These are phyloP conservation scores for Termitomyces sp. DNA, from an alignment of 768 basidiomycete species.

Conservation along the genomic window DNA sequence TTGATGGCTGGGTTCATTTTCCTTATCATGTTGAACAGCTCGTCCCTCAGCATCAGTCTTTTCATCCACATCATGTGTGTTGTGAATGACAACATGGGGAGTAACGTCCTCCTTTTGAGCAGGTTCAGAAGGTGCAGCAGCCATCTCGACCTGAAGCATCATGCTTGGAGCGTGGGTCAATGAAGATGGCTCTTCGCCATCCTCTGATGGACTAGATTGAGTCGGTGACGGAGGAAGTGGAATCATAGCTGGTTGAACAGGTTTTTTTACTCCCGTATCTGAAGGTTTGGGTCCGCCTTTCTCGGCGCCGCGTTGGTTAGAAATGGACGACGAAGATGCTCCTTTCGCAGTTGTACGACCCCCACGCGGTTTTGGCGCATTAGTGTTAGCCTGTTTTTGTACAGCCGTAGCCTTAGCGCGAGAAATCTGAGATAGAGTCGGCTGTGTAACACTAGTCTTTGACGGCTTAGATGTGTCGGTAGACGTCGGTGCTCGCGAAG, in stretches of 20 bases:
- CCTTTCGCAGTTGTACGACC: constrained; percentile 9
- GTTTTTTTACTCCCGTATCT: constrained; percentile 12
- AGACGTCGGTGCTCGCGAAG: not conserved
- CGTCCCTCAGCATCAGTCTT: not conserved
- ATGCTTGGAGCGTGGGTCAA: not conserved
- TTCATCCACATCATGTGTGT: not conserved
- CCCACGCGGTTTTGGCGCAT: constrained; percentile 13
- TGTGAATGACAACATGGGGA: not conserved
- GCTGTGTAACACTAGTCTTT: constrained; percentile 23
- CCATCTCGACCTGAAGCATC: not conserved
- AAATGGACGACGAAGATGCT: not conserved
- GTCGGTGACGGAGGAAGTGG: constrained; percentile 38
- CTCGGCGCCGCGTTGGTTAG: not conserved
- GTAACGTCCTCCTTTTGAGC: not conserved
- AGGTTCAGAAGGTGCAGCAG: not conserved
- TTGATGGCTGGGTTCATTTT: not conserved
- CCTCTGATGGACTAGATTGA: constrained; percentile 1
- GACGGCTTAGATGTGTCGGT: constrained; percentile 5
- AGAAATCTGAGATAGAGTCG: constrained; percentile 29
- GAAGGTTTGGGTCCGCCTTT: constrained; percentile 5
- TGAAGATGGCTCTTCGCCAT: not conserved
- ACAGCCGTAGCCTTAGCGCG: constrained; percentile 22
- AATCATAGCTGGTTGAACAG: constrained; percentile 30
- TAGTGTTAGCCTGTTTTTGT: constrained; percentile 5
- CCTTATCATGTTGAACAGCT: not conserved